Conservation (phyloP, 108 stramenopile genomes). For the Cyclotella baltica region DNA sequence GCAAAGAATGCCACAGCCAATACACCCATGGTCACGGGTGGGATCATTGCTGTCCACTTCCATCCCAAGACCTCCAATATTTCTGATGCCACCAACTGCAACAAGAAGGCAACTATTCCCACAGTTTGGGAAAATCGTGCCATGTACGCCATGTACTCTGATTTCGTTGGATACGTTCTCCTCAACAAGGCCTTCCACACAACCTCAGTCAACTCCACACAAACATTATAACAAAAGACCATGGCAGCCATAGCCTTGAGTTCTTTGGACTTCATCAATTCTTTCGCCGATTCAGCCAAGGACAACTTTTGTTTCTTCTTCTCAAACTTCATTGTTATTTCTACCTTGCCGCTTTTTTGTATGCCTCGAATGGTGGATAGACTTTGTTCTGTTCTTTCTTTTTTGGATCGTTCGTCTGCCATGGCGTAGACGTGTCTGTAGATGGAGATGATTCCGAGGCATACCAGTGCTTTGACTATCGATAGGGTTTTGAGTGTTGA, state of each 20-base stretch:
- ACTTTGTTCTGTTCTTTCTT: constrained; percentile 37
- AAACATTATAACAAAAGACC: constrained; percentile 61
- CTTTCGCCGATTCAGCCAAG: constrained; percentile 37
- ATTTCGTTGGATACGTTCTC: constrained; percentile 47
- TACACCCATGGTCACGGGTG: constrained; percentile 51
- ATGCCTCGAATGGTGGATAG: constrained; percentile 51
- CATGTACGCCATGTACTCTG: constrained; percentile 57
- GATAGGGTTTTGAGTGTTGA: constrained; percentile 54
- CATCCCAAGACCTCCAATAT: constrained; percentile 55
- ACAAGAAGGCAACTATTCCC: constrained; percentile 45
- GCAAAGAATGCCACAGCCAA: constrained; percentile 49
- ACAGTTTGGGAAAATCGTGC: constrained; percentile 58
- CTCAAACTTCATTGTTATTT: constrained; percentile 51
- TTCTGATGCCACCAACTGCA: constrained; percentile 54
- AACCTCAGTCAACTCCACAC: constrained; percentile 59
- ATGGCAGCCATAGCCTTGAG: constrained; percentile 59
- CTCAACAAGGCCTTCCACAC: constrained; percentile 55
- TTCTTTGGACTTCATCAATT: constrained; percentile 45
- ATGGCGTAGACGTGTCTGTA: constrained; percentile 50
- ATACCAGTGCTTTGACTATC: constrained; percentile 33
- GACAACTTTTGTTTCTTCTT: constrained; percentile 52
- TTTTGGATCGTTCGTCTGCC: constrained; percentile 37
- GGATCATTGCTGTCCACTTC: constrained; percentile 55
- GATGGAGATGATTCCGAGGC: constrained; percentile 45
- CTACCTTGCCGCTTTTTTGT: constrained; percentile 37